Evolutionary conservation across 441 rosid species (phyloP).

Genomic region (Omphalea diandra): DNA sequence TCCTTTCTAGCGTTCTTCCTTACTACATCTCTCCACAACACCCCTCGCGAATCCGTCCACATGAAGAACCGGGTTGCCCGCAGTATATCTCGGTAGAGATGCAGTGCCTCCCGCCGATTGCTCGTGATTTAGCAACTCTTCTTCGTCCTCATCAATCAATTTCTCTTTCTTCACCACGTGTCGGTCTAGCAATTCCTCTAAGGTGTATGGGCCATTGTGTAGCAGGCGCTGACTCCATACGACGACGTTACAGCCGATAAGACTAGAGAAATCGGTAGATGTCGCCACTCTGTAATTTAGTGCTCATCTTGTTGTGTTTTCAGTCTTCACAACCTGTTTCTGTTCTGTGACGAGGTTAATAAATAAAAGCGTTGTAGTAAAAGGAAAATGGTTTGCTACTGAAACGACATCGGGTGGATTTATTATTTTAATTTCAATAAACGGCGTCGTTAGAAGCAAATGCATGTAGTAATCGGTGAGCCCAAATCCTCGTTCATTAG

Average conservation of each 20-base stretch:
- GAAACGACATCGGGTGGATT: too few relatives aligned
- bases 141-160: conserved; percentile 56
- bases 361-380: neutral
- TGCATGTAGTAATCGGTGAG: too few relatives aligned
- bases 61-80: conserved; percentile 75
- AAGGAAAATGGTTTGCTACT: too few relatives aligned
- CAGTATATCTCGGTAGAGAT: conserved; percentile 75
- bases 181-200: conserved; percentile 78
- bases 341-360: neutral
- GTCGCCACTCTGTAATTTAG: conserved; percentile 49
- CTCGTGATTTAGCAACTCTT: conserved; percentile 53
- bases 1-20: conserved; percentile 84
- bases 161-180: conserved; percentile 66
- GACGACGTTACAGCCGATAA: neutral
- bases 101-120: conserved; percentile 69
- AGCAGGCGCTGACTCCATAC: conserved; percentile 27
- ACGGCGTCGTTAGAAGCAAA: too few relatives aligned
- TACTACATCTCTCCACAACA: conserved; percentile 70
- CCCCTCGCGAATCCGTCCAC: conserved; percentile 76
- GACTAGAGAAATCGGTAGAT: conserved; percentile 21
- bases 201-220: conserved; percentile 77
- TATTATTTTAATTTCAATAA: too few relatives aligned
- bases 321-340: too few relatives aligned
- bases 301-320: conserved; percentile 23
- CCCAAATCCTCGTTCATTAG: too few relatives aligned